Evolutionary conservation across 2,329 filamentous ascomycete genomes (phyloP).

Genomic region (Hypocrella siamensis): DNA sequence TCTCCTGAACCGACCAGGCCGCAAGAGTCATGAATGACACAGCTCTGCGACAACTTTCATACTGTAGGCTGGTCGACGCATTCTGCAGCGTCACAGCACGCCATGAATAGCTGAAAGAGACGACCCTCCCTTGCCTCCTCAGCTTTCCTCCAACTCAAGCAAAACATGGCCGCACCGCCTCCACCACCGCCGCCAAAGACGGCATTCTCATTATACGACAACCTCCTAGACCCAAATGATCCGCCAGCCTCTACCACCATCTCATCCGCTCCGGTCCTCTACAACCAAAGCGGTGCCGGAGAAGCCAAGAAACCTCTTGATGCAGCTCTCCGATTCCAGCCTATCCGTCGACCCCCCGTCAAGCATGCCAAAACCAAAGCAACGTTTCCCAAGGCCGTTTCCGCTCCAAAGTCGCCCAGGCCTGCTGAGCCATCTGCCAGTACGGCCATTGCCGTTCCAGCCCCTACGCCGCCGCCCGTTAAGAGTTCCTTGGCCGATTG

Average conservation of each 20-base stretch:
- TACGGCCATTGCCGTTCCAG: slow-evolving; percentile 12
- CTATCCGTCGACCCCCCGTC: slow-evolving; percentile 60
- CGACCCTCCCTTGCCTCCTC: too few species aligned
- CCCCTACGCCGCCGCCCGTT: slow-evolving; percentile 19
- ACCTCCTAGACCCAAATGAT: slow-evolving; percentile 52
- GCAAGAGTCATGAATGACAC: too few species aligned
- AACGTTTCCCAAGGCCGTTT: slow-evolving; percentile 32
- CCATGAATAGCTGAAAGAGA: too few species aligned
- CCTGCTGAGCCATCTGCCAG: not conserved
- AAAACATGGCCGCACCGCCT: slow-evolving; percentile 12
- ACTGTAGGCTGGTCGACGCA: too few species aligned
- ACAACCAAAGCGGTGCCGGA: slow-evolving; percentile 37
- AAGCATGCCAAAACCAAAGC: slow-evolving; percentile 45
- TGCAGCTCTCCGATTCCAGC: slow-evolving; percentile 66
- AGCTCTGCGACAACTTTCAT: too few species aligned
- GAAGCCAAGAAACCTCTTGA: slow-evolving; percentile 45
- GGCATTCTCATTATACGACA: slow-evolving; percentile 66
- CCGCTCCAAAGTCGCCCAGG: slow-evolving; percentile 14
- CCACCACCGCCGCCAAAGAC: slow-evolving; percentile 25
- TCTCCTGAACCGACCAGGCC: too few species aligned
- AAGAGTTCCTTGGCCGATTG: slow-evolving; percentile 71
- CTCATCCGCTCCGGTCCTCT: slow-evolving; percentile 59
- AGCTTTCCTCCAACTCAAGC: too few species aligned
- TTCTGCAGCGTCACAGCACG: too few species aligned
- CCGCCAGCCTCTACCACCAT: slow-evolving; percentile 44